phyloP scores from a whole-genome alignment of 305 asterid species.

The Fraxinus nigra region DNA sequence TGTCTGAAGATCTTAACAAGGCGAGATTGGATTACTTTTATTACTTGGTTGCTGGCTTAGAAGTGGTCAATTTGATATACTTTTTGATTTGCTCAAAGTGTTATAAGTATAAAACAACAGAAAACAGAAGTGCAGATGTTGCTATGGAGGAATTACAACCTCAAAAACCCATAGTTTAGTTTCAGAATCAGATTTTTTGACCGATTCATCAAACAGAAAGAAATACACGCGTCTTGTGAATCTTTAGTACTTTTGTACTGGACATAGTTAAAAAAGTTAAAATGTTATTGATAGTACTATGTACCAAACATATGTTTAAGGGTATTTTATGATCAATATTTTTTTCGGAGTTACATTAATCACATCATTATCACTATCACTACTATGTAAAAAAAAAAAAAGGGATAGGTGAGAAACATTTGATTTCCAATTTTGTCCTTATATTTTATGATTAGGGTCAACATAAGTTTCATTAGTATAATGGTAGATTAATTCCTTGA shows the following conservation, averaged over 20 bases:
- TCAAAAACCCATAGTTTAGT: slow-evolving; percentile 32
- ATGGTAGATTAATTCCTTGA: no score
- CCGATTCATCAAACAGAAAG: not conserved
- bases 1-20: slow-evolving; percentile 49
- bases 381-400: no score
- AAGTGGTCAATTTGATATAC: slow-evolving; percentile 44
- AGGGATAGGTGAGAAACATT: not conserved
- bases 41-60: slow-evolving; percentile 55
- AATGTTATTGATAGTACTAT: not conserved
- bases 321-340: not conserved
- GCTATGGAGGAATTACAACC: slow-evolving; percentile 43
- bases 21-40: slow-evolving; percentile 70
- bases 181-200: not conserved
- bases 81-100: slow-evolving; percentile 54
- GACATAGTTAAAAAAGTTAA: not conserved
- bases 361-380: not conserved
- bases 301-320: not conserved
- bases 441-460: not conserved
- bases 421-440: not conserved
- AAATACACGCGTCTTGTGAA: not conserved
- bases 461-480: not conserved
- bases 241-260: not conserved
- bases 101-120: slow-evolving; percentile 57
- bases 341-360: not conserved
- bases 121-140: slow-evolving; percentile 4